These are phyloP conservation scores for Lecanoromycetidae sp. DNA, from an alignment of 2,329 filamentous ascomycete species.

Conservation along the genomic window DNA sequence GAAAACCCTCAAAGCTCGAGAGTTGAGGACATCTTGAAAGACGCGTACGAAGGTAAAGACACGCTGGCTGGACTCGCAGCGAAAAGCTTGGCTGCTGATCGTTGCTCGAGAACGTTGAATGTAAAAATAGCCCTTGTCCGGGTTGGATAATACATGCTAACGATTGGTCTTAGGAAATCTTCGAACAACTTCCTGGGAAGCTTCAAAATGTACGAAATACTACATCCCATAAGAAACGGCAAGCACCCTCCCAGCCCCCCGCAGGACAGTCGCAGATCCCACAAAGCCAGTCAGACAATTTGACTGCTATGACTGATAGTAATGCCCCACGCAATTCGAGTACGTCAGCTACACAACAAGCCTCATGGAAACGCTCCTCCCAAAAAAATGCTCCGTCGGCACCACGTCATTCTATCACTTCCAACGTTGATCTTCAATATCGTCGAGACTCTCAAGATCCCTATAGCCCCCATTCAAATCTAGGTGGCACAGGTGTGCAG, in stretches of 20 bases:
- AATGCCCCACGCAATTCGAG: conserved; percentile 5
- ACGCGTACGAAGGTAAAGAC: conserved; percentile 73
- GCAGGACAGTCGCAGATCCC: background rate
- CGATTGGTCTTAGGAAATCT: conserved; percentile 49
- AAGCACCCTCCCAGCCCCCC: conserved; percentile 24
- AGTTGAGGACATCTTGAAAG: conserved; percentile 65
- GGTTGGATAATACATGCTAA: background rate
- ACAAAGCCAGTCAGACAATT: conserved; percentile 7
- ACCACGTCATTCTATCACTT: background rate
- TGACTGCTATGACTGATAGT: background rate
- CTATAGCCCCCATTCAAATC: background rate
- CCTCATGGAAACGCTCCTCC: background rate
- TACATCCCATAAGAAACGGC: conserved; percentile 36
- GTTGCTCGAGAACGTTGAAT: conserved; percentile 65
- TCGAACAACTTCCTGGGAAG: conserved; percentile 67
- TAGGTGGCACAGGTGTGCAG: background rate
- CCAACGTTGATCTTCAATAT: background rate
- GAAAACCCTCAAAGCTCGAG: conserved; percentile 51
- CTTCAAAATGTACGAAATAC: conserved; percentile 44
- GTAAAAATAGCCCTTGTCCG: conserved; percentile 37
- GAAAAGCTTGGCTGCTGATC: conserved; percentile 77
- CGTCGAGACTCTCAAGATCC: conserved; percentile 1
- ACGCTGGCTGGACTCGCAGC: conserved; percentile 68
- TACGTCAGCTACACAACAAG: conserved; percentile 5
- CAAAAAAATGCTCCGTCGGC: background rate